A percentile compares a stretch with the other conserved stretches of the same genome.
phyloP scores from a whole-genome alignment of 331 rosid genomes.

The Arachis monticola region DNA sequence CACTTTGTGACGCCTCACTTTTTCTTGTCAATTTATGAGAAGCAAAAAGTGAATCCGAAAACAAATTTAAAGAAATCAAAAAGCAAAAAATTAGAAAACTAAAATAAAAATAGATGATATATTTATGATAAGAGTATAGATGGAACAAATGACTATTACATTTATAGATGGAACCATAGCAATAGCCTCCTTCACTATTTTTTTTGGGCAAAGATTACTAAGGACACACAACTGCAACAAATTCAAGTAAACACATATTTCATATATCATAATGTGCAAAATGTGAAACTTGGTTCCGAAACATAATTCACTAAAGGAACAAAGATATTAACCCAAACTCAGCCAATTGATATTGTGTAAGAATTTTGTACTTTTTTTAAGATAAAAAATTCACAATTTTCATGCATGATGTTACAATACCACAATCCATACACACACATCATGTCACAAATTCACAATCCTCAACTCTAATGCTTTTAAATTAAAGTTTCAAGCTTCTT shows the following conservation, averaged over 20 bases:
- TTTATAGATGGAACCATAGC: constrained; percentile 98
- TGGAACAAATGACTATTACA: constrained; percentile 51
- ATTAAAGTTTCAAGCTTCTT: constrained; percentile 13
- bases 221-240: constrained; percentile 88
- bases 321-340: constrained; percentile 79
- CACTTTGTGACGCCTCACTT: no score
- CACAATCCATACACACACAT: no score
- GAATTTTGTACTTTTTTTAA: constrained; percentile 77
- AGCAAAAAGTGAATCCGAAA: no score
- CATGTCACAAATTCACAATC: constrained; percentile 21
- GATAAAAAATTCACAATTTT: constrained; percentile 42
- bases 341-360: constrained; percentile 84
- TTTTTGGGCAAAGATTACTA: constrained; percentile 98
- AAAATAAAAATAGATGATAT: background rate
- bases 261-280: background rate
- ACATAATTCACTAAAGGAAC: constrained; percentile 8
- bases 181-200: constrained; percentile 93
- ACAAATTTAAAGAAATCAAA: no score
- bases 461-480: constrained; percentile 7
- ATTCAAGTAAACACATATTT: constrained; percentile 25
- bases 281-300: background rate
- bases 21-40: no score
- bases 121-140: background rate
- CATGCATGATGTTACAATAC: background rate
- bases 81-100: no score